Percentiles rank a stretch among this genome's conserved stretches.
phyloP scores from a whole-genome alignment of 768 basidiomycete species.

The Lentinula lateritia region DNA sequence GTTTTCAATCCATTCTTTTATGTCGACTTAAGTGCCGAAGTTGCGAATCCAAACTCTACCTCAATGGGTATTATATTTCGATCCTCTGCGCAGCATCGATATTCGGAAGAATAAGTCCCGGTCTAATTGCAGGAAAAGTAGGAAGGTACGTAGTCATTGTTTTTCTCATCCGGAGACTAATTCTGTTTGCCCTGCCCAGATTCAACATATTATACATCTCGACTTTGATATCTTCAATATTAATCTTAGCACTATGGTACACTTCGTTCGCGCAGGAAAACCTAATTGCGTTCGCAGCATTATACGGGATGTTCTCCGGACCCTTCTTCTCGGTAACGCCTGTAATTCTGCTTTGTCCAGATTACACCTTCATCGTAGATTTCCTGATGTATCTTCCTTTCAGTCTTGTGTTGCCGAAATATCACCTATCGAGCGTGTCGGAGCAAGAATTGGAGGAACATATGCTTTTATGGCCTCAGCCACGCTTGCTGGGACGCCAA shows the following conservation, averaged over 20 bases:
- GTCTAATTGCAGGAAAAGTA: constrained; percentile 16
- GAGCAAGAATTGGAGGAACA: constrained; percentile 19
- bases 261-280: constrained; percentile 14
- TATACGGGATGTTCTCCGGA: constrained; percentile 20
- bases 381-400: not conserved
- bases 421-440: constrained; percentile 18
- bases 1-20: constrained; percentile 22
- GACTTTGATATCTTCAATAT: constrained; percentile 13
- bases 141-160: constrained; percentile 15
- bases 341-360: constrained; percentile 6
- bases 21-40: constrained; percentile 15
- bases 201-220: constrained; percentile 16
- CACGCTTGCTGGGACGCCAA: constrained; percentile 19
- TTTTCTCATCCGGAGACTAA: not conserved
- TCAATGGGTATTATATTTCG: constrained; percentile 20
- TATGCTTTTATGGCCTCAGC: constrained; percentile 18
- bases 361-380: no score
- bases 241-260: constrained; percentile 20
- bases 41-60: constrained; percentile 10
- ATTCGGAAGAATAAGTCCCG: constrained; percentile 19
- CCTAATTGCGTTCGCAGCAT: constrained; percentile 16
- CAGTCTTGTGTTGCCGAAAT: constrained; percentile 18
- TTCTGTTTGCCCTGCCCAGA: constrained; percentile 2
- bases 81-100: constrained; percentile 20
- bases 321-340: constrained; percentile 19